Base-by-base conservation (phyloP, 1,284 basidiomycete genomes). In the Ustilago shanxiensis region DNA sequence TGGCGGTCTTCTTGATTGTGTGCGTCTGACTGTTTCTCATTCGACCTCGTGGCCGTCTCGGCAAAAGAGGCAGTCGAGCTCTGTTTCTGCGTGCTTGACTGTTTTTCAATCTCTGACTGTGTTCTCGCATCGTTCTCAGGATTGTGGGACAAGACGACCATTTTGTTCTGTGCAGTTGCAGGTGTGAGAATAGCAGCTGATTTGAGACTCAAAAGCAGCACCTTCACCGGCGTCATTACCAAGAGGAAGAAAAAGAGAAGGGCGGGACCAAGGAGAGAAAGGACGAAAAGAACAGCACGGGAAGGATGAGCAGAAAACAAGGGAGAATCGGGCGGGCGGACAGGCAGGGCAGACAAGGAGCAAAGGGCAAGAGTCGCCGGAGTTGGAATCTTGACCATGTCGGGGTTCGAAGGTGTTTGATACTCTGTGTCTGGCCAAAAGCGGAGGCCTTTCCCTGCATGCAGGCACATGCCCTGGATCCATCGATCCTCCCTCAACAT, bases 11-110 rank as follows among this genome's bases (percentile, higher is more conserved):
- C n/a, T n/a, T n/a, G n/a, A n/a, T n/a, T n/a, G n/a, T n/a, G n/a
- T n/a, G n/a, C n/a, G n/a, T n/a, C n/a, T n/a, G n/a, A n/a, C n/a
- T n/a, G n/a, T n/a, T n/a, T n/a, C n/a, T n/a, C n/a, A n/a, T n/a
- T n/a, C n/a, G n/a, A 11, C 53, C 54, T 24, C 60, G 66, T 68
- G 66, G 66, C 60, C 20, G 31, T 54, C 66, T 68, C 66, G 66
- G 56, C 66, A 61, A 67, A 13, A 45, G 39, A 54, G 47, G n/a
- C 22, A 41, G 13, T 24, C 35, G 60, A 62, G 60, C 60, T 62
- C 60, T 55, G 29, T 62, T 62, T 61, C 39, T n/a, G n/a, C n/a
- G n/a, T n/a, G n/a, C 18, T 29, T 29, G 20, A 28, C n/a, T 11
- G 10, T 16, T 10, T 24, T 29, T 31, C 7, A 20, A 5, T 11